A percentile compares a stretch with the other conserved stretches of the same genome.
These are phyloP conservation scores for Chlorella sp. DNA, from an alignment of 139 green algal species.

Conservation along the genomic window DNA sequence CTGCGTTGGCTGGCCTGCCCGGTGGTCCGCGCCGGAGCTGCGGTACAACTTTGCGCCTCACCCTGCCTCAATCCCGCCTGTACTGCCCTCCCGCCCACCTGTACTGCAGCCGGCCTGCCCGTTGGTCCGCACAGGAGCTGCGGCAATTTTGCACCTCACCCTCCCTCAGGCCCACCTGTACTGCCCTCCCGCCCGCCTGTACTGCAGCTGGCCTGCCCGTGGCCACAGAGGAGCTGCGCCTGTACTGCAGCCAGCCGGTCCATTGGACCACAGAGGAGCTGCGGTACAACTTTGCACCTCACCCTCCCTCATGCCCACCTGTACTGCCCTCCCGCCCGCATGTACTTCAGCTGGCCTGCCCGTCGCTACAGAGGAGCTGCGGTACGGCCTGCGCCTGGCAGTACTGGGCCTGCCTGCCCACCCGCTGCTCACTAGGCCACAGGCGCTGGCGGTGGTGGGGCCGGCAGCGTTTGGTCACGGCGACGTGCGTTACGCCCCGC, in stretches of 20 bases:
- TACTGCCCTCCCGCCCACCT: background rate
- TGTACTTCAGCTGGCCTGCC: slow-evolving; percentile 35
- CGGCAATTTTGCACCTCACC: background rate
- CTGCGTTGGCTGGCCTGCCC: background rate
- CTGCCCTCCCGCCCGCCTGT: background rate
- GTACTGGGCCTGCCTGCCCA: slow-evolving; percentile 53
- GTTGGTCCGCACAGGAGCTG: background rate
- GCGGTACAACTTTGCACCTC: background rate
- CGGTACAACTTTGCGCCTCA: background rate
- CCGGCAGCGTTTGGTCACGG: slow-evolving; percentile 47
- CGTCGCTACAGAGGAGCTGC: slow-evolving; percentile 50
- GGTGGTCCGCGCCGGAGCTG: background rate
- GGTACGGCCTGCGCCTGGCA: slow-evolving; percentile 47
- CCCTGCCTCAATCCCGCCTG: too few species aligned
- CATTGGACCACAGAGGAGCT: background rate
- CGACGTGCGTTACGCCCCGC: slow-evolving; percentile 15
- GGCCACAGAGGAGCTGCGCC: background rate
- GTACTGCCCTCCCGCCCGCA: background rate
- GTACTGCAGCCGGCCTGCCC: too few species aligned
- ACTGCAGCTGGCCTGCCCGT: background rate
- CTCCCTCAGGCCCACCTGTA: background rate
- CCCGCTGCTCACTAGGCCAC: slow-evolving; percentile 41
- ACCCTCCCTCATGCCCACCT: background rate
- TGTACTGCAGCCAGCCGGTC: background rate
- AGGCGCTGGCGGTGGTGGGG: slow-evolving; percentile 49